Evolutionary conservation across 768 basidiomycete species (phyloP).

Genomic region (Hericium coralloides): DNA sequence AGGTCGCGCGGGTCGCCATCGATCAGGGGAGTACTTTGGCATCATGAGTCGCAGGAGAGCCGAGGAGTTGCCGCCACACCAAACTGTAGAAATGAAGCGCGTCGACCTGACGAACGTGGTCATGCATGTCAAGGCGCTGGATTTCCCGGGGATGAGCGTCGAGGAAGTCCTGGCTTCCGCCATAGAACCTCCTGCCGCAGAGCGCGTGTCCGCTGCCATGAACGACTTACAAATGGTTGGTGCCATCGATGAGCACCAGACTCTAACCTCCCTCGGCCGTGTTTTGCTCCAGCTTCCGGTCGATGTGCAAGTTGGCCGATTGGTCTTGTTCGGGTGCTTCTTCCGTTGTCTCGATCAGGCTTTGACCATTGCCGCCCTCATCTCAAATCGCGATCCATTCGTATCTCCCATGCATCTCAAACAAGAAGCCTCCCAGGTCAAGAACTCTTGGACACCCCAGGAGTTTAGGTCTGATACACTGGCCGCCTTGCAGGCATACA

Average conservation of each 20-base stretch:
- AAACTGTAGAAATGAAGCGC: slow-evolving; percentile 93
- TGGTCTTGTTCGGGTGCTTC: slow-evolving; percentile 85
- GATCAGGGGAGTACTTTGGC: slow-evolving; percentile 87
- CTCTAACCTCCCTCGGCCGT: slow-evolving; percentile 79
- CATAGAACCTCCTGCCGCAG: slow-evolving; percentile 81
- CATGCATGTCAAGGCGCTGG: slow-evolving; percentile 93
- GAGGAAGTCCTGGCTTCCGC: slow-evolving; percentile 78
- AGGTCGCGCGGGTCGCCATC: slow-evolving; percentile 86
- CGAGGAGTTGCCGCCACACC: slow-evolving; percentile 59
- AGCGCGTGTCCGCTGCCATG: slow-evolving; percentile 74
- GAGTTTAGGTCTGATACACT: slow-evolving; percentile 83
- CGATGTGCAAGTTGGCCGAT: slow-evolving; percentile 81
- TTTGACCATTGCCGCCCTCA: slow-evolving; percentile 83
- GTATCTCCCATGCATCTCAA: slow-evolving; percentile 73
- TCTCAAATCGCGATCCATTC: slow-evolving; percentile 89
- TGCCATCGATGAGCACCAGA: slow-evolving; percentile 67
- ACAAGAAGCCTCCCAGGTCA: slow-evolving; percentile 57
- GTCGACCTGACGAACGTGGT: slow-evolving; percentile 85
- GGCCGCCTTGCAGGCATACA: slow-evolving; percentile 72
- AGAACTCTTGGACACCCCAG: slow-evolving; percentile 68
- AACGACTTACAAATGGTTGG: slow-evolving; percentile 76
- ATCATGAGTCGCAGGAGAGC: slow-evolving; percentile 61
- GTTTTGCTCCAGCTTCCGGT: slow-evolving; percentile 86
- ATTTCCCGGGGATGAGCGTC: slow-evolving; percentile 77
- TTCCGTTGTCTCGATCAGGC: slow-evolving; percentile 88